Evolutionary conservation across 129 eudicot genomes (phyloP).

Genomic region (Glebionis coronaria): DNA sequence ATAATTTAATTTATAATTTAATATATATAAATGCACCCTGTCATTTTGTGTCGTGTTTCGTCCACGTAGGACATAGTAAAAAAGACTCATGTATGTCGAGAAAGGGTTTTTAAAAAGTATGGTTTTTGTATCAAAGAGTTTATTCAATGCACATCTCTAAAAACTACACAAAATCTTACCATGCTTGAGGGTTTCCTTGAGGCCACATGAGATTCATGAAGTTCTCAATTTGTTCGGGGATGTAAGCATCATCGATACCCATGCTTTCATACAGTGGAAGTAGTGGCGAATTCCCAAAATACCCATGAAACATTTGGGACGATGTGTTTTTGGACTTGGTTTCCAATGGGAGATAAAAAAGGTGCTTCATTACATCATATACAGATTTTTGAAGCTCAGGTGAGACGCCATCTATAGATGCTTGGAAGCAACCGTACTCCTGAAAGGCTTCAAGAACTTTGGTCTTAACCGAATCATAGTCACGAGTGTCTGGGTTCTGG

Average conservation of each 20-base stretch:
- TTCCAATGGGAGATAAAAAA: conserved; percentile 59
- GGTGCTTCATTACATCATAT: conserved; percentile 32
- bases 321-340: conserved; percentile 48
- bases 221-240: conserved; percentile 29
- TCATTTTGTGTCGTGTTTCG: too few species aligned
- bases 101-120: too few species aligned
- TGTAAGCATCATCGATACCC: conserved; percentile 45
- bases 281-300: conserved; percentile 48
- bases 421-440: conserved; percentile 72
- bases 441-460: conserved; percentile 50
- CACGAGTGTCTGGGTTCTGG: conserved; percentile 31
- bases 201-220: conserved; percentile 52
- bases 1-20: too few species aligned
- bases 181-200: conserved; percentile 48
- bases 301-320: conserved; percentile 52
- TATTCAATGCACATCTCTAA: neutral
- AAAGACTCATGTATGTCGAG: too few species aligned
- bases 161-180: conserved; percentile 24
- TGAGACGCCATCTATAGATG: conserved; percentile 42
- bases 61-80: too few species aligned
- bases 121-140: neutral
- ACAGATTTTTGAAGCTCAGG: conserved; percentile 33
- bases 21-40: too few species aligned
- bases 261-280: conserved; percentile 65
- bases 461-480: conserved; percentile 39